A percentile compares a stretch with the other conserved stretches of the same genome.
These are phyloP conservation scores for Fusarium odoratissimum DNA, from an alignment of 2,329 filamentous ascomycete genomes.

Conservation along the genomic window DNA sequence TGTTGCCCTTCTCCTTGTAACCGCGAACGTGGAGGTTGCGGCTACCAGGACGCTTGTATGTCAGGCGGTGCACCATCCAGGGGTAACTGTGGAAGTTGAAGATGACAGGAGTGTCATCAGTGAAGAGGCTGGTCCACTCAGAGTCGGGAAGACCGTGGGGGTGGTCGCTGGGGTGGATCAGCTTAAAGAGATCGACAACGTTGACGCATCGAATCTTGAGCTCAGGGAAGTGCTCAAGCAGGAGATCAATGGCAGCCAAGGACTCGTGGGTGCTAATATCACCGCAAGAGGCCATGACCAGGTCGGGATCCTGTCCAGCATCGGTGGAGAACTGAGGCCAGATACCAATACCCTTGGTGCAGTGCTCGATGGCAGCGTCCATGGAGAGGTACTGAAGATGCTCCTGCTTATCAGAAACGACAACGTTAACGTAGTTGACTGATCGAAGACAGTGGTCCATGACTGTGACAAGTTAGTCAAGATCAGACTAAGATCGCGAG, in stretches of 20 bases:
- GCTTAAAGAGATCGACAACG: conserved; percentile 83
- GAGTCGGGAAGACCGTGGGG: conserved; percentile 76
- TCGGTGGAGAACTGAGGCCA: conserved; percentile 83
- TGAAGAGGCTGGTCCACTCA: conserved; percentile 79
- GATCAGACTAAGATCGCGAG: background rate
- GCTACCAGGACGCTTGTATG: conserved; percentile 78
- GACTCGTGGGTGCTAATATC: conserved; percentile 81
- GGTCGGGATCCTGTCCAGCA: conserved; percentile 73
- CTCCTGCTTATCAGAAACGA: conserved; percentile 83
- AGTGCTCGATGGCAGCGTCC: conserved; percentile 78
- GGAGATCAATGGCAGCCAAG: conserved; percentile 78
- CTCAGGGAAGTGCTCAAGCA: conserved; percentile 76
- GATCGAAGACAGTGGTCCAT: conserved; percentile 81
- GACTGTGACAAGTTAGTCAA: conserved; percentile 52
- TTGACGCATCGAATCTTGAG: conserved; percentile 85
- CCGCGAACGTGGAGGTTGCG: conserved; percentile 78
- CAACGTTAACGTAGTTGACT: conserved; percentile 82
- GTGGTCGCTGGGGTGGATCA: conserved; percentile 76
- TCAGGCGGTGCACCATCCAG: conserved; percentile 81
- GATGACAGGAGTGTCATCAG: conserved; percentile 76
- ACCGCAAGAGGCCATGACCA: conserved; percentile 81
- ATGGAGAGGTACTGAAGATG: conserved; percentile 81
- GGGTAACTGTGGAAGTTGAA: conserved; percentile 91
- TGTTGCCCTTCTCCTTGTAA: conserved; percentile 87
- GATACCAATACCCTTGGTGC: conserved; percentile 82